Evolutionary conservation across 2,329 filamentous ascomycete species (phyloP).

Genomic region (Corinectria fuckeliana): DNA sequence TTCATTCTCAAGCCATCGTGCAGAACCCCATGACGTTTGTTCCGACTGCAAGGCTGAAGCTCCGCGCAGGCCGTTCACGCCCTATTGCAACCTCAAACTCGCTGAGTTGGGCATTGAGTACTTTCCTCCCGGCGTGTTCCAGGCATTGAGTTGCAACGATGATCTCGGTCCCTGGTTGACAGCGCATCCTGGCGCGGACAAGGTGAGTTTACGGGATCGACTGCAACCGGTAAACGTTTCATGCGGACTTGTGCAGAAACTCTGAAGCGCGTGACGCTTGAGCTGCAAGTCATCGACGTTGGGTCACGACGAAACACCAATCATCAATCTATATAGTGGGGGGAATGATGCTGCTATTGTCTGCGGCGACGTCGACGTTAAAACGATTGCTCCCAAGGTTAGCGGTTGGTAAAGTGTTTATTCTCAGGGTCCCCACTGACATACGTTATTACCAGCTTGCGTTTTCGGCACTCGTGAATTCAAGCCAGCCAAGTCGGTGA

Average conservation of each 20-base stretch:
- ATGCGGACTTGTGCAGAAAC: constrained; percentile 60
- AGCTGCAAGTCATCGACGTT: constrained; percentile 54
- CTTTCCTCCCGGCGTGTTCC: constrained; percentile 68
- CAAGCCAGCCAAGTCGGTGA: constrained; percentile 44
- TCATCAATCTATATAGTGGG: constrained; percentile 42
- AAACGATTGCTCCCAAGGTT: constrained; percentile 44
- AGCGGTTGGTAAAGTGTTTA: not conserved
- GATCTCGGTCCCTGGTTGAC: constrained; percentile 65
- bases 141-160: constrained; percentile 66
- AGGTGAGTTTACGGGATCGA: constrained; percentile 73
- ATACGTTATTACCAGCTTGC: constrained; percentile 37
- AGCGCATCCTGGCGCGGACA: constrained; percentile 62
- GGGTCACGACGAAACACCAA: no score
- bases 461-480: constrained; percentile 61
- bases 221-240: constrained; percentile 64
- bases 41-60: not conserved
- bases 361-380: constrained; percentile 61
- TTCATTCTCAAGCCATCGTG: constrained; percentile 62
- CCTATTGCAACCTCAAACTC: constrained; percentile 64
- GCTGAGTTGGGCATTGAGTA: constrained; percentile 62
- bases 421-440: not conserved
- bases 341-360: constrained; percentile 68
- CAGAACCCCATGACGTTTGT: not conserved
- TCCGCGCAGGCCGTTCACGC: constrained; percentile 53
- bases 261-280: constrained; percentile 65